Evolutionary conservation across 768 basidiomycete species (phyloP), one percentile per base, ranked within the genome.

Genomic region (Panus rudis): DNA sequence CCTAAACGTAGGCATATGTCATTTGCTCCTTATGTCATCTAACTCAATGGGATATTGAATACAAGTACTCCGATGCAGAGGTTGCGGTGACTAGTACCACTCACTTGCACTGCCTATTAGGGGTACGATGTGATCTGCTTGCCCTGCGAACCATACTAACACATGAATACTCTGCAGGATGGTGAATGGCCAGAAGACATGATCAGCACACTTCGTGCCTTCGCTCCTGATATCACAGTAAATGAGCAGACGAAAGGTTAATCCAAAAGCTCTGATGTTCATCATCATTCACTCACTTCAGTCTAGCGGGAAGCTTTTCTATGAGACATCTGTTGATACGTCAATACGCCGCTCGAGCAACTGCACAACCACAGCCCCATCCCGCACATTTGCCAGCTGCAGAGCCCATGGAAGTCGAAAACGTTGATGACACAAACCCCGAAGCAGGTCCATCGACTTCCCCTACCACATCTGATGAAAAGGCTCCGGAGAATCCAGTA

Each of bases 131-230:
- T 19, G 19, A 30, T 41, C n/a, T n/a, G n/a, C 16, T 20, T 20
- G 16, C 40, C 6, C 19, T 41, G 7, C 8, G 14, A n/a, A 27
- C 10, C 19, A 14, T 23, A 22, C 24, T 16, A 6, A 10, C 14
- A 5, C 23, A 14, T 32, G 11, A 10, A 13, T 22, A 4, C 6
- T 19, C n/a, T 16, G 22, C 19, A 33, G 41, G 30, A 22, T 7
- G 32, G 22, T 11, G 41, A 42, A 14, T 42, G 41, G 41, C 30
- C 41, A 6, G 16, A 32, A 8, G 41, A 42, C 19, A 21, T 42
- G 7, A 32, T 4, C 11, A 32, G 19, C 10, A 32, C 14, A 8
- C 31, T 42, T 14, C 16, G 35, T 12, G 41, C 31, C 6, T 17
- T 33, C 23, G 4, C 14, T 10, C 41, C 41, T 8, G 30, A 5